Percentiles rank a stretch among this genome's conserved stretches.
phyloP scores from a whole-genome alignment of 768 basidiomycete genomes.

The Leccinum incarnatum region DNA sequence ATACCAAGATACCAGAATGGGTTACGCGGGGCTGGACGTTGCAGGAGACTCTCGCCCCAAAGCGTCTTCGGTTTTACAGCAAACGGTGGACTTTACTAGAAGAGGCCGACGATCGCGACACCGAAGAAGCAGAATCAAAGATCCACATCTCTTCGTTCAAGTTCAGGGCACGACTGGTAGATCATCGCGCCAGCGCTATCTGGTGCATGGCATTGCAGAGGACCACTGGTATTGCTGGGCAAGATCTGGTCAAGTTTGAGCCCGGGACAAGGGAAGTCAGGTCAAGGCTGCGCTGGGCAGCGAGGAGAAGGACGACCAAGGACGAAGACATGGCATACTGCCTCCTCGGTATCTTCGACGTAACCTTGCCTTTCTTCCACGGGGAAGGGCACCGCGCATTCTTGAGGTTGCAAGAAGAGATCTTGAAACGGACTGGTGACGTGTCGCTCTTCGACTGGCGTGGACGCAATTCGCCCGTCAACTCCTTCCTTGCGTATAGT shows the following conservation, averaged over 20 bases:
- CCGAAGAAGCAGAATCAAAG: slow-evolving; percentile 7
- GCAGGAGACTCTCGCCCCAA: slow-evolving; percentile 28
- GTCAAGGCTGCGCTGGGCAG: slow-evolving; percentile 26
- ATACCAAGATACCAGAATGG: slow-evolving; percentile 17
- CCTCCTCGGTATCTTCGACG: slow-evolving; percentile 30
- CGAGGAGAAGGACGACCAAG: slow-evolving; percentile 26
- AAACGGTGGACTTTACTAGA: slow-evolving; percentile 25
- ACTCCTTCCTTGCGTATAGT: slow-evolving; percentile 21
- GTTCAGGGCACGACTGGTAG: slow-evolving; percentile 18
- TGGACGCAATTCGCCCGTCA: slow-evolving; percentile 18
- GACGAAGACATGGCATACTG: slow-evolving; percentile 32
- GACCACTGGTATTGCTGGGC: slow-evolving; percentile 14
- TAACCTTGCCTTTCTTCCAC: slow-evolving; percentile 26
- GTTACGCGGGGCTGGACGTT: slow-evolving; percentile 27
- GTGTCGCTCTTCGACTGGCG: slow-evolving; percentile 27
- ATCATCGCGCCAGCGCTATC: slow-evolving; percentile 14
- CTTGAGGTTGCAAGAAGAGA: slow-evolving; percentile 27
- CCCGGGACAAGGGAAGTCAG: slow-evolving; percentile 17
- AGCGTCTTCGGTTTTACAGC: slow-evolving; percentile 28
- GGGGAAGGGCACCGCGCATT: slow-evolving; percentile 30
- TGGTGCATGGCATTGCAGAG: slow-evolving; percentile 14
- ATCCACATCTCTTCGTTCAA: slow-evolving; percentile 17
- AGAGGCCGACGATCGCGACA: slow-evolving; percentile 17
- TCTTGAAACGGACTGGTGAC: slow-evolving; percentile 28
- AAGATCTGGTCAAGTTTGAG: slow-evolving; percentile 13